These are phyloP conservation scores for Eurotiales sp. DNA, from an alignment of 2,329 filamentous ascomycete genomes.

Conservation along the genomic window DNA sequence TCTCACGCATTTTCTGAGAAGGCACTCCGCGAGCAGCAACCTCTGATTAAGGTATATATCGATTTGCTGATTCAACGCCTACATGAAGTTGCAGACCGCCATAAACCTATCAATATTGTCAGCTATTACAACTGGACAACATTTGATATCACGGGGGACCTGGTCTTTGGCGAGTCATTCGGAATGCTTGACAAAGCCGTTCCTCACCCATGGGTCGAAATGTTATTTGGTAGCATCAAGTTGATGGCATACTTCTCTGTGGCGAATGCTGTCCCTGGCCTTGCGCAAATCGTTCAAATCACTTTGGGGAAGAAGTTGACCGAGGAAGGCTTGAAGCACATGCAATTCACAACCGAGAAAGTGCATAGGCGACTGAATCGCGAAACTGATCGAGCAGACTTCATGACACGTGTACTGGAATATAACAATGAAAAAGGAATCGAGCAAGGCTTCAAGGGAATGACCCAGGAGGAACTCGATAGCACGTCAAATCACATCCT, in stretches of 20 bases:
- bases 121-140: constrained; percentile 34
- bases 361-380: background rate
- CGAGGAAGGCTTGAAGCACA: background rate
- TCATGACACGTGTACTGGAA: no score
- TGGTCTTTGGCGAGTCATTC: constrained; percentile 40
- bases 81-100: background rate
- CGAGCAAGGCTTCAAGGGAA: no score
- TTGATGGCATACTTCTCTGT: background rate
- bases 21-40: constrained; percentile 23
- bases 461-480: background rate
- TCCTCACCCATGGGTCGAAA: background rate
- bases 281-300: no score
- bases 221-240: background rate
- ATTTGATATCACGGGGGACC: constrained; percentile 41
- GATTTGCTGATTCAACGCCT: constrained; percentile 24
- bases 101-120: constrained; percentile 24
- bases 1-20: constrained; percentile 30
- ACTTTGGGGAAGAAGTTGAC: no score
- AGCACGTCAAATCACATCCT: background rate
- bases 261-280: background rate
- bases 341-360: background rate
- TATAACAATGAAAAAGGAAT: no score
- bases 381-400: background rate
- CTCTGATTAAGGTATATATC: constrained; percentile 18
- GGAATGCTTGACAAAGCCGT: constrained; percentile 24